Evolutionary conservation across 805 yeast genomes (phyloP), one percentile per base, ranked within the genome.

Genomic region (Wickerhamiella shivajii): DNA sequence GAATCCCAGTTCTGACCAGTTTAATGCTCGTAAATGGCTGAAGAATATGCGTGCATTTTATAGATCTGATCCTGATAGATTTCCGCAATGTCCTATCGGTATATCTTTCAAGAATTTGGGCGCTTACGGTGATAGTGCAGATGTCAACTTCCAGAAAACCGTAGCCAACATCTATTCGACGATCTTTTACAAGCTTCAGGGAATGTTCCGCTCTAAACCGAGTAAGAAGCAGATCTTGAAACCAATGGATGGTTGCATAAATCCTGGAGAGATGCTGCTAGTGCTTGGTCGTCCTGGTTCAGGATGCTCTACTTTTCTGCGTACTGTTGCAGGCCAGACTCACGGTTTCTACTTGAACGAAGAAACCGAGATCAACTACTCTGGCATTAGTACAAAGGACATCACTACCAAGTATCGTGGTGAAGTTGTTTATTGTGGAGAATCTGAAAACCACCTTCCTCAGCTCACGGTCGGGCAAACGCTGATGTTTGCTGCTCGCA

Each of bases 261-360:
- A 61, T 33, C 67, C 77, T 2, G 83, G 83, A 43, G 83, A 75
- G 45, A 66, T 75, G 71, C 63, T 72, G 20, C 56, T 76, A 31
- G 83, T 76, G 5, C 53, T 74, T 22, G 80, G 79, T 33, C 65
- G 77, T 40, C 84, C 87, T 2, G 83, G 85, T 45, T 75, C 87
- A 17, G 87, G 87, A 29, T 77, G 85, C 51, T 72, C 85, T 3
- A 68, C 83, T 2, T 59, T 76, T 29, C 58, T 77, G 50, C 71
- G 72, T 43, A 64, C 77, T 3, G 57, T 76, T 40, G 70, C 83
- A 9, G 74, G 72, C 36, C 72, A 69, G 42, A 64, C 66, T 13
- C 55, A 56, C 39, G 55, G 56, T 21, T 65, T 61, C 49, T 55
- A 62, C 12, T 57, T 60, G 24, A 63, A 63, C 24, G 63, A 64